Evolutionary conservation across 257 asterid genomes (phyloP).

Genomic region (Solanum sitiens): DNA sequence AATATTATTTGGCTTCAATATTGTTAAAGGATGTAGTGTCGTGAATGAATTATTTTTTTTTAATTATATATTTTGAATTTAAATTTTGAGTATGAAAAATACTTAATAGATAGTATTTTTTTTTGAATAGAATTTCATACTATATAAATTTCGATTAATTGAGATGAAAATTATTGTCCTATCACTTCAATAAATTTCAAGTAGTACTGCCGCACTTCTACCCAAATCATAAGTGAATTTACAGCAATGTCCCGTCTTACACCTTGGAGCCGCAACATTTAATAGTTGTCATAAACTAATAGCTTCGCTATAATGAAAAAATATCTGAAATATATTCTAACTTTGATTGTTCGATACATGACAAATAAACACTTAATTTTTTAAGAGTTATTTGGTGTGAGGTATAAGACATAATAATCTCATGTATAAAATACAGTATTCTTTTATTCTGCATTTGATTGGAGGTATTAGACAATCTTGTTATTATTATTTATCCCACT

Average conservation of each 20-base stretch:
- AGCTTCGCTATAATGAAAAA: accelerated
- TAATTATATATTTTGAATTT: too few relatives aligned
- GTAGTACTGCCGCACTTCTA: neutral
- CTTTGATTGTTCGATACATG: accelerated
- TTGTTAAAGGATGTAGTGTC: neutral
- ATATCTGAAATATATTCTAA: too few relatives aligned
- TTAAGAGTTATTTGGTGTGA: too few relatives aligned
- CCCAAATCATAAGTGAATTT: neutral
- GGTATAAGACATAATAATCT: too few relatives aligned
- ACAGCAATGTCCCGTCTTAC: neutral
- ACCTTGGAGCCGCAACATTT: neutral
- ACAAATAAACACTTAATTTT: too few relatives aligned
- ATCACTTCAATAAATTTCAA: neutral
- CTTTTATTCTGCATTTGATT: too few relatives aligned
- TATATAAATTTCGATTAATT: too few relatives aligned
- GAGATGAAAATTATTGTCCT: neutral
- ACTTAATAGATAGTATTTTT: accelerated
- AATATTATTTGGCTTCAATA: too few relatives aligned
- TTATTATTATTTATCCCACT: too few relatives aligned
- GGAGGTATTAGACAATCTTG: too few relatives aligned
- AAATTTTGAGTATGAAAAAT: accelerated
- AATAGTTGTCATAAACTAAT: too few relatives aligned
- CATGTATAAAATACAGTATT: accelerated
- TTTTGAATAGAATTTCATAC: accelerated
- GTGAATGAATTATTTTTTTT: accelerated